A percentile compares a stretch with the other conserved stretches of the same genome.
Conservation (phyloP, 169 alveolate species). For the Besnoitia besnoiti region DNA sequence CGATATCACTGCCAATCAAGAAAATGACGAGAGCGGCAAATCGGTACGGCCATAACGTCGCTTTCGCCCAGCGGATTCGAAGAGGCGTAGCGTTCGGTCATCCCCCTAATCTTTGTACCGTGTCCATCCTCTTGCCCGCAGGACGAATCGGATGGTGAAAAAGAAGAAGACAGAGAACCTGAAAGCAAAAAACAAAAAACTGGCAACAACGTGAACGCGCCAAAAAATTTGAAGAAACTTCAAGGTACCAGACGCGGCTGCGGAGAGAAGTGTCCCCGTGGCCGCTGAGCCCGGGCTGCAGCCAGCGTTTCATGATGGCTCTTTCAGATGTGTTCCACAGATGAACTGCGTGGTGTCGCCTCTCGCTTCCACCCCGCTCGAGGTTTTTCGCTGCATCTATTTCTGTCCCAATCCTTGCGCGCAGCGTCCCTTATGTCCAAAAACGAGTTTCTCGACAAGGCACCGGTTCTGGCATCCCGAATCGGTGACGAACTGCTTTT, state of each 20-base stretch:
- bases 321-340: too few relatives aligned
- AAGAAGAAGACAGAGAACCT: neutral
- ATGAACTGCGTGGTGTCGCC: too few relatives aligned
- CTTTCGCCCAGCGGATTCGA: neutral
- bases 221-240: conserved; percentile 55
- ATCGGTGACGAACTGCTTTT: conserved; percentile 39
- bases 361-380: neutral
- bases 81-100: neutral
- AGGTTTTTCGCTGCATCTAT: too few relatives aligned
- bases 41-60: neutral
- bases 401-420: too few relatives aligned
- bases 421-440: conserved; percentile 54
- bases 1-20: conserved; percentile 31
- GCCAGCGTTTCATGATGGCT: too few relatives aligned
- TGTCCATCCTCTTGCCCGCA: neutral
- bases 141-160: conserved; percentile 46
- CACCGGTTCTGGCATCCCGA: conserved; percentile 48
- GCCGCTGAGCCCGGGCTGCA: too few relatives aligned
- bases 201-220: conserved; percentile 18
- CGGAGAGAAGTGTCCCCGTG: too few relatives aligned
- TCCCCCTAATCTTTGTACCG: neutral
- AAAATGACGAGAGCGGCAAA: neutral
- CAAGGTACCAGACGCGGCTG: too few relatives aligned
- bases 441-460: conserved; percentile 48
- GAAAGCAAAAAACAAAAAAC: conserved; percentile 46